Evolutionary conservation across 352 stramenopile species (phyloP).

Genomic region (Ochromonadaceae sp.): DNA sequence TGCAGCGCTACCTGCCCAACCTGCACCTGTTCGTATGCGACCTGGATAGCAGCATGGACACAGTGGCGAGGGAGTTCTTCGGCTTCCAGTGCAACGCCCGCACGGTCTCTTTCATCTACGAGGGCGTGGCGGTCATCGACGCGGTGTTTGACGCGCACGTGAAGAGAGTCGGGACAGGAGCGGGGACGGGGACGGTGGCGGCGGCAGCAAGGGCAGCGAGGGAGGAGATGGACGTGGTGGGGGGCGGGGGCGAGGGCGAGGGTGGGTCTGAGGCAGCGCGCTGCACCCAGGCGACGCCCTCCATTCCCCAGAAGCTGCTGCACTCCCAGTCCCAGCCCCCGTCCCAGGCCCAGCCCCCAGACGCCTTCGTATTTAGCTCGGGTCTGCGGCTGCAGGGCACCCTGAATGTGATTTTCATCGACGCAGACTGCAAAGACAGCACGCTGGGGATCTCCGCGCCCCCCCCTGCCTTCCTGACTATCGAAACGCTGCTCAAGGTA

Average conservation of each 20-base stretch:
- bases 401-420: slow-evolving; percentile 9
- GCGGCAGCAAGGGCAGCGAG: too few species aligned
- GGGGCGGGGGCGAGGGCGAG: too few species aligned
- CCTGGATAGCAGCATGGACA: background rate
- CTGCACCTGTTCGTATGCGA: background rate
- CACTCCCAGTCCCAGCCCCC: too few species aligned
- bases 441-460: background rate
- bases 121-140: background rate
- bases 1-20: background rate
- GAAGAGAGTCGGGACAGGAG: too few species aligned
- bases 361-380: background rate
- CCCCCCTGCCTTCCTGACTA: background rate
- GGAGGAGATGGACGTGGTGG: too few species aligned
- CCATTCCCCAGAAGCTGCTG: too few species aligned
- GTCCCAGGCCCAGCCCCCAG: background rate
- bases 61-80: slow-evolving; percentile 2
- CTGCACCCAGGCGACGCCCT: too few species aligned
- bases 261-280: too few species aligned
- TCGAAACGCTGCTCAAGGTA: background rate
- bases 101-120: background rate
- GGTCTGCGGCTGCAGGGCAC: background rate
- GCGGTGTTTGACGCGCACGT: too few species aligned
- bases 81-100: background rate
- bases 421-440: slow-evolving; percentile 4
- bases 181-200: too few species aligned